Percentiles rank a stretch among this genome's conserved stretches.
These are phyloP conservation scores for Gaeumannomyces sp. DNA, from an alignment of 2,329 filamentous ascomycete species.

Conservation along the genomic window DNA sequence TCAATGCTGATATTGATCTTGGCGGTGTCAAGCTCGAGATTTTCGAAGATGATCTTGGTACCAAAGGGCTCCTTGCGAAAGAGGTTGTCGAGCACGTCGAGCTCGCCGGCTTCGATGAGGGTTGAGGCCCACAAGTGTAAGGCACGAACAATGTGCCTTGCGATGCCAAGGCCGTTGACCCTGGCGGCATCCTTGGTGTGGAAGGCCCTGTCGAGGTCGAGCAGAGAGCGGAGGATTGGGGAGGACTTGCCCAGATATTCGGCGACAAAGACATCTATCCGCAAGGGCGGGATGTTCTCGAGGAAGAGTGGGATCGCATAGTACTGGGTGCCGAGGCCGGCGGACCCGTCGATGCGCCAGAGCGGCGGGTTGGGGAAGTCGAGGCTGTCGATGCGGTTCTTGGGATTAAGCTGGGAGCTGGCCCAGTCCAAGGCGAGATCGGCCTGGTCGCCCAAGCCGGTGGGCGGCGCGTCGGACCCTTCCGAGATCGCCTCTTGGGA, in stretches of 20 bases:
- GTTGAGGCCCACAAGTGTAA: conserved; percentile 31
- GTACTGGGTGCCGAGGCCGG: conserved; percentile 51
- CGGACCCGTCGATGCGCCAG: conserved; percentile 55
- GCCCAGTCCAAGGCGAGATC: conserved; percentile 30
- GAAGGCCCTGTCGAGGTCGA: conserved; percentile 46
- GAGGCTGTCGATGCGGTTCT: conserved; percentile 54
- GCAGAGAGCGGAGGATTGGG: conserved; percentile 34
- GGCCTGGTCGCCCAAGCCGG: neutral
- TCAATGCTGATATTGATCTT: conserved; percentile 41
- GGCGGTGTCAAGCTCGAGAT: conserved; percentile 40
- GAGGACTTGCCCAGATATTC: conserved; percentile 36
- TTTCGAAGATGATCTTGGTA: conserved; percentile 48
- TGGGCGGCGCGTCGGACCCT: neutral
- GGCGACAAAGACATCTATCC: conserved; percentile 53
- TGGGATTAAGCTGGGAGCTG: conserved; percentile 49
- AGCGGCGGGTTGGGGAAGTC: conserved; percentile 35
- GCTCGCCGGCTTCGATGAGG: conserved; percentile 14
- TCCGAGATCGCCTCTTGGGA: conserved; percentile 11
- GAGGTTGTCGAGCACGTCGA: conserved; percentile 31
- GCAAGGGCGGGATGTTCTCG: conserved; percentile 38
- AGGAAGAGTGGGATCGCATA: conserved; percentile 50
- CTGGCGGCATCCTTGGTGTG: conserved; percentile 46
- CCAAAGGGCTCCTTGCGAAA: conserved; percentile 39
- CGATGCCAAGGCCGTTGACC: conserved; percentile 43
- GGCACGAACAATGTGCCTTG: conserved; percentile 46